phyloP scores from a whole-genome alignment of 805 yeast genomes.

The Novakomyces olei region DNA sequence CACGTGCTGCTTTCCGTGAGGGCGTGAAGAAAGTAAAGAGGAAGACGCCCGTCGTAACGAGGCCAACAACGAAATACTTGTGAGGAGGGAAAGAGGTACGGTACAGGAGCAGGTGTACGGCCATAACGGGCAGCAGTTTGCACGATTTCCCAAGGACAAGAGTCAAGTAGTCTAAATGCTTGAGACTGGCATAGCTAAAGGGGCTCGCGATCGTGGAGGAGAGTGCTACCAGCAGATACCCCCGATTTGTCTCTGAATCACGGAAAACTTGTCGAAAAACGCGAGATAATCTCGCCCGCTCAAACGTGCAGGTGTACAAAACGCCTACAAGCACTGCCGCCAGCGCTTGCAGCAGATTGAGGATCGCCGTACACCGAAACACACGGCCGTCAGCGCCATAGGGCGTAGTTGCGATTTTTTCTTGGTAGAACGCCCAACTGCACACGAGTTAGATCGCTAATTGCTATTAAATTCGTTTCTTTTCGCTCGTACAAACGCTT shows the following conservation, averaged over 20 bases:
- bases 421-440: constrained; percentile 89
- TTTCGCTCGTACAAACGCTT: no score
- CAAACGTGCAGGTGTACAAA: no score
- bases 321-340: constrained; percentile 53
- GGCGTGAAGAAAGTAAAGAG: constrained; percentile 37
- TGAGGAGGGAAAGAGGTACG: constrained; percentile 46
- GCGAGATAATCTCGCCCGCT: no score
- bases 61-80: constrained; percentile 54
- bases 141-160: constrained; percentile 78
- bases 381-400: constrained; percentile 24
- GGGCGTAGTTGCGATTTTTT: constrained; percentile 54
- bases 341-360: constrained; percentile 50
- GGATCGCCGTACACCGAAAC: constrained; percentile 59
- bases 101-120: constrained; percentile 53
- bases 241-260: no score
- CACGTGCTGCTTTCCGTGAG: constrained; percentile 4
- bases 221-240: constrained; percentile 39
- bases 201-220: constrained; percentile 72
- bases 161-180: constrained; percentile 69
- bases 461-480: no score
- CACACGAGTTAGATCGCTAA: no score
- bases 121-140: constrained; percentile 66
- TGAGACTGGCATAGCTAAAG: constrained; percentile 52
- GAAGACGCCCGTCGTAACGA: constrained; percentile 69
- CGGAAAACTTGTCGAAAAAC: no score